phyloP scores from a whole-genome alignment of 1,139 yeast genomes.

The Hansenula anomala region DNA sequence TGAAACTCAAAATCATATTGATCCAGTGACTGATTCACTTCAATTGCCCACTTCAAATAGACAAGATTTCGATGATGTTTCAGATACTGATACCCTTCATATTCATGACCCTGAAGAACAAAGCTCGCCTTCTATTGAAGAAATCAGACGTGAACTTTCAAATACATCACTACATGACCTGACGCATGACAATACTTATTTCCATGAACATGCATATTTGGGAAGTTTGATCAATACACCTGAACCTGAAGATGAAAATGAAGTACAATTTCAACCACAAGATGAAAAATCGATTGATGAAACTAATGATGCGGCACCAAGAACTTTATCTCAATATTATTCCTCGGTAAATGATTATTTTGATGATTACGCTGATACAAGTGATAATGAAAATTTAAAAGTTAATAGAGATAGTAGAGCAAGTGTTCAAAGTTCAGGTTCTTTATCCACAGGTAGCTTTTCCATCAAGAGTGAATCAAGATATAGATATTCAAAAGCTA shows the following conservation, averaged over 20 bases:
- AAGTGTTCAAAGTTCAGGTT: conserved; percentile 26
- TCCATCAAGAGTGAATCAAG: conserved; percentile 19
- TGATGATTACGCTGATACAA: conserved; percentile 21
- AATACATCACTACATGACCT: background rate
- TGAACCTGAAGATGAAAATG: conserved; percentile 6
- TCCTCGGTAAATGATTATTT: conserved; percentile 19
- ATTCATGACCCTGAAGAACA: conserved; percentile 10
- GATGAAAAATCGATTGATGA: background rate
- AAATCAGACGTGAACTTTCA: background rate
- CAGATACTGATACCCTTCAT: conserved; percentile 22
- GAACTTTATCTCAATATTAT: conserved; percentile 18
- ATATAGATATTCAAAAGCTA: conserved; percentile 18
- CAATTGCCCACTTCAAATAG: conserved; percentile 1
- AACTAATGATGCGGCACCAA: background rate
- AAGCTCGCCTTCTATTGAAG: conserved; percentile 2
- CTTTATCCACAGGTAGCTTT: conserved; percentile 23
- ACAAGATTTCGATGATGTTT: conserved; percentile 11
- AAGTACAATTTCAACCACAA: background rate
- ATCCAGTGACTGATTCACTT: too few species aligned
- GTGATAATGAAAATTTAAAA: background rate
- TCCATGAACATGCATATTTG: conserved; percentile 19
- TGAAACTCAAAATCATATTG: too few species aligned
- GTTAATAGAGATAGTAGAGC: background rate
- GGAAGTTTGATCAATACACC: conserved; percentile 19
- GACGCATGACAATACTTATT: background rate